Percentiles rank a stretch among this genome's conserved stretches.
These are phyloP conservation scores for Aspergillus quadricinctus DNA, from an alignment of 2,329 filamentous ascomycete genomes.

Conservation along the genomic window DNA sequence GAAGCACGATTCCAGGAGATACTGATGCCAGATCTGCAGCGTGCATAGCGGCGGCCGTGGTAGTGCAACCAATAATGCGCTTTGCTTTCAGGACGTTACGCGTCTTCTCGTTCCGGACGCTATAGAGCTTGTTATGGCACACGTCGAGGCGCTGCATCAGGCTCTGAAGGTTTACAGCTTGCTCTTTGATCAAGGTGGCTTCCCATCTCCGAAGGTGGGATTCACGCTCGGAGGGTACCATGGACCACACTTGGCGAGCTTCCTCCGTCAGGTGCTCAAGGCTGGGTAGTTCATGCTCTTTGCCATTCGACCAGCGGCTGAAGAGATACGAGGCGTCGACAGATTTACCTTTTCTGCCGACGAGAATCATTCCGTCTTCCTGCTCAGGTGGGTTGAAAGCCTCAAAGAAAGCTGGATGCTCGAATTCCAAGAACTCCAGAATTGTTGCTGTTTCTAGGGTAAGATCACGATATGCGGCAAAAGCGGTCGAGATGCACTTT, in stretches of 20 bases:
- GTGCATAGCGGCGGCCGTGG: constrained; percentile 64
- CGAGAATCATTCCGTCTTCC: constrained; percentile 43
- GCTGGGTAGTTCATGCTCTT: constrained; percentile 43
- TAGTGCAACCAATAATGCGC: constrained; percentile 66
- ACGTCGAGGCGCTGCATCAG: constrained; percentile 11
- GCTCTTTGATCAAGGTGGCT: constrained; percentile 48
- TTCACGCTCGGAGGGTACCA: constrained; percentile 38
- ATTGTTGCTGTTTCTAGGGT: constrained; percentile 20
- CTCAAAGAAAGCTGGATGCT: constrained; percentile 50
- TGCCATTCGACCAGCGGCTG: constrained; percentile 49
- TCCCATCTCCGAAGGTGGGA: constrained; percentile 43
- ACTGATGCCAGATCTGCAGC: constrained; percentile 51
- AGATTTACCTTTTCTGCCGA: constrained; percentile 44
- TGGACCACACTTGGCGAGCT: constrained; percentile 49
- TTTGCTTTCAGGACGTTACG: constrained; percentile 47
- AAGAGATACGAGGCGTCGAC: constrained; percentile 50
- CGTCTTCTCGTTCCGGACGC: constrained; percentile 10
- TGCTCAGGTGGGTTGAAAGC: constrained; percentile 52
- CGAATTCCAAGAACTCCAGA: constrained; percentile 52
- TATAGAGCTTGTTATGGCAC: constrained; percentile 8
- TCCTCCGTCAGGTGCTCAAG: constrained; percentile 20
- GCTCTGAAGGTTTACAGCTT: constrained; percentile 25
- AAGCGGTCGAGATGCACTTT: constrained; percentile 13
- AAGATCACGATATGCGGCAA: constrained; percentile 15
- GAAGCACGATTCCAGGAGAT: constrained; percentile 57